Evolutionary conservation across 1,284 basidiomycete genomes (phyloP).

Genomic region (Cystobasidiaceae sp.): DNA sequence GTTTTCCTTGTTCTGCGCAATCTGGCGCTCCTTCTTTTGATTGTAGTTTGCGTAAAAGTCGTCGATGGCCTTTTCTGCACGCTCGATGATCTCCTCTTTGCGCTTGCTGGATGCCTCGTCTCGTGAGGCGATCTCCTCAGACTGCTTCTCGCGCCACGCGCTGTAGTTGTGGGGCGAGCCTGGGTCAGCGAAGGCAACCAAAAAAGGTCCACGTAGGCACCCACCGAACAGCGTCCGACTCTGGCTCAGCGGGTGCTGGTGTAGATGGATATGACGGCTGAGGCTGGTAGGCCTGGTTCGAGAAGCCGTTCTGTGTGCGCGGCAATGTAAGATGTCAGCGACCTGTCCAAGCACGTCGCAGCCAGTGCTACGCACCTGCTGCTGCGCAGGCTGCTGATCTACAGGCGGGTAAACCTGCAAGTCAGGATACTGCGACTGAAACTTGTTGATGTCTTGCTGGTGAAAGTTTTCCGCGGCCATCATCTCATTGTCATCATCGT

Average conservation of each 20-base stretch:
- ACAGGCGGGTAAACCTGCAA: conserved; percentile 35
- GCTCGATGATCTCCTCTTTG: conserved; percentile 77
- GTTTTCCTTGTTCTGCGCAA: conserved; percentile 93
- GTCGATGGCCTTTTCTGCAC: conserved; percentile 89
- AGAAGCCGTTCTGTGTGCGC: conserved; percentile 32
- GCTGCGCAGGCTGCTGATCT: conserved; percentile 4
- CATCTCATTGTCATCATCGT: conserved; percentile 35
- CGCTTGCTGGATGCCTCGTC: conserved; percentile 67
- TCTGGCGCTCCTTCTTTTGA: conserved; percentile 83
- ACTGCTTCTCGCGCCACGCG: conserved; percentile 82
- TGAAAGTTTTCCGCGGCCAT: too few species aligned
- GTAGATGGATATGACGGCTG: conserved; percentile 3
- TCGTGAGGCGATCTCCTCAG: conserved; percentile 75
- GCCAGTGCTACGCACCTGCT: conserved; percentile 9
- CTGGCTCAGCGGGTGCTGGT: conserved; percentile 25
- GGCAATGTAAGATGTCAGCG: background rate
- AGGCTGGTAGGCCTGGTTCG: background rate
- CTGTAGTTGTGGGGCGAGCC: conserved; percentile 50
- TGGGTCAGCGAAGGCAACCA: background rate
- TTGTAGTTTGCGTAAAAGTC: conserved; percentile 94
- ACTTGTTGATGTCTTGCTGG: conserved; percentile 38
- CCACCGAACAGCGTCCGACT: conserved; percentile 30
- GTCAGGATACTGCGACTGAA: conserved; percentile 44
- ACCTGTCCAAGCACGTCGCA: too few species aligned
- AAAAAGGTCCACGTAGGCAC: background rate